Percentiles rank a stretch among this genome's conserved stretches.
Evolutionary conservation across 2,329 filamentous ascomycete genomes (phyloP).

Genomic region (Cladosporium oxysporum): DNA sequence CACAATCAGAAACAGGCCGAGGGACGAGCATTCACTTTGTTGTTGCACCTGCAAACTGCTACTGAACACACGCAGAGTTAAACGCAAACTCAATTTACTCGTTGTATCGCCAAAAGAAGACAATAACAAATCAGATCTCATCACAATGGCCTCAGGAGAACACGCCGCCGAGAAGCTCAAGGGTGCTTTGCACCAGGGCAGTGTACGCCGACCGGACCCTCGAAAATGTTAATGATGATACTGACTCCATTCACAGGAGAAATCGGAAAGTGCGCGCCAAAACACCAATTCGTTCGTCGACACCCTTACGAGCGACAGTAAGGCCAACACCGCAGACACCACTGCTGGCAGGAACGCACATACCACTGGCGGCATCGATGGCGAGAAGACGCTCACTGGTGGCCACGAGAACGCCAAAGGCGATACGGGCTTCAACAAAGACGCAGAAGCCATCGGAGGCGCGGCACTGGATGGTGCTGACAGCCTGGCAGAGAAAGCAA

Average conservation of each 20-base stretch:
- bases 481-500: conserved; percentile 16
- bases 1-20: conserved; percentile 12
- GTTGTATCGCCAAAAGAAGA: neutral
- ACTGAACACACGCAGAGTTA: neutral
- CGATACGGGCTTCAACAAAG: conserved; percentile 12
- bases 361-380: conserved; percentile 27
- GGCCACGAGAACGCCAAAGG: conserved; percentile 12
- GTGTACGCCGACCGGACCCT: conserved; percentile 22
- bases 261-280: conserved; percentile 30
- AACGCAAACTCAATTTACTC: neutral
- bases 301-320: conserved; percentile 26
- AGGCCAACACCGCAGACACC: conserved; percentile 21
- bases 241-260: conserved; percentile 23
- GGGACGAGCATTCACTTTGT: neutral
- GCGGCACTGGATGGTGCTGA: conserved; percentile 19
- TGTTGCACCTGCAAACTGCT: neutral
- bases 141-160: conserved; percentile 29
- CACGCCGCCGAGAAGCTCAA: conserved; percentile 32
- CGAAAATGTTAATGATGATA: neutral
- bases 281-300: conserved; percentile 36
- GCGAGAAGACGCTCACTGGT: conserved; percentile 15
- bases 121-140: neutral
- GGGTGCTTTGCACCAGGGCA: conserved; percentile 28
- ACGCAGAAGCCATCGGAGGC: conserved; percentile 18
- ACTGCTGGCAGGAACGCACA: conserved; percentile 23